Conservation (phyloP, 306 rosid species). For the Fagus sylvatica region DNA sequence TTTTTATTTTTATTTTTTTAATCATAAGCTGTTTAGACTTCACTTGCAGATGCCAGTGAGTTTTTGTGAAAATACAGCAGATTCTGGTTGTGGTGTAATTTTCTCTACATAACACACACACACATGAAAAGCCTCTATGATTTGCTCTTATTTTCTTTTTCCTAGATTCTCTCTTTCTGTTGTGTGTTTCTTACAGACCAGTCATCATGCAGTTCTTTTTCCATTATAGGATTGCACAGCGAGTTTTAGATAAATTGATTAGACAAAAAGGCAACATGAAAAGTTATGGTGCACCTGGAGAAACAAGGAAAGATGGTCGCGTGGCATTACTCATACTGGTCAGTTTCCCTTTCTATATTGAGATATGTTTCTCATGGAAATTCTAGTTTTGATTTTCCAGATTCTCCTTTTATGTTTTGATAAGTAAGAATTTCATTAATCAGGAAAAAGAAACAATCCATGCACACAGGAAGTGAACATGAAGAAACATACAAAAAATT, state of each 20-base stretch:
- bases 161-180: not conserved
- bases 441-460: too few relatives aligned
- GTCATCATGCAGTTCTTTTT: conserved; percentile 35
- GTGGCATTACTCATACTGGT: conserved; percentile 70
- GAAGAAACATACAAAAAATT: too few relatives aligned
- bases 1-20: not conserved
- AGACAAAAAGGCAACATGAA: conserved; percentile 45
- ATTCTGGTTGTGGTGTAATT: too few relatives aligned
- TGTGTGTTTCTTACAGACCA: conserved; percentile 6
- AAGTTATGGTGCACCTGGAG: conserved; percentile 34
- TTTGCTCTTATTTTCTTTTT: not conserved
- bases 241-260: conserved; percentile 43
- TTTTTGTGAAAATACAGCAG: not conserved
- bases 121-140: too few relatives aligned
- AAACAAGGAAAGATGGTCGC: conserved; percentile 46
- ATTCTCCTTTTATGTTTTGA: not conserved
- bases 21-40: not conserved
- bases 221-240: conserved; percentile 56
- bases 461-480: too few relatives aligned
- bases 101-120: too few relatives aligned
- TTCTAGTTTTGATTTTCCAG: not conserved
- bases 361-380: not conserved
- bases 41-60: not conserved
- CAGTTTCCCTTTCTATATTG: conserved; percentile 20
- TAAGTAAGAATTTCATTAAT: too few relatives aligned